These are phyloP conservation scores for Phytophthora foliorum DNA, from an alignment of 352 stramenopile species.

Conservation along the genomic window DNA sequence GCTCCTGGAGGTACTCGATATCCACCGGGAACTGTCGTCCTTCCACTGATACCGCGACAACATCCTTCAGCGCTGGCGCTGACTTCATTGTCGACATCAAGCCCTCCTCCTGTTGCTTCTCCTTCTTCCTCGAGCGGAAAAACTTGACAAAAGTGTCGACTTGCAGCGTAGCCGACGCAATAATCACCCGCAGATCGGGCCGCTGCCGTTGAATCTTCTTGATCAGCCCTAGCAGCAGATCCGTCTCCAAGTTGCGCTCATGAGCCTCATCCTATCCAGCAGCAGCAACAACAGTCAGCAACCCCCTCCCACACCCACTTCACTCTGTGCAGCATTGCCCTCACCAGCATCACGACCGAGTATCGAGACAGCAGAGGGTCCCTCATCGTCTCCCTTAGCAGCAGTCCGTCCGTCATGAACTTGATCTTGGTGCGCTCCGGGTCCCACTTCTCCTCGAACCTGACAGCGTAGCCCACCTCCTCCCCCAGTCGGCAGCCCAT, in stretches of 20 bases:
- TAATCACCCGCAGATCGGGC: conserved; percentile 89
- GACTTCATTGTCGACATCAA: neutral
- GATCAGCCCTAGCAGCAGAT: conserved; percentile 95
- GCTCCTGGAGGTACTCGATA: conserved; percentile 88
- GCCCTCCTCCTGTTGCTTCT: conserved; percentile 7
- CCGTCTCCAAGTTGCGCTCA: conserved; percentile 94
- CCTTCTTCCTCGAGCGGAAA: conserved; percentile 78
- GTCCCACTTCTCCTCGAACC: conserved; percentile 98
- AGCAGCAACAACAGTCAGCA: conserved; percentile 11
- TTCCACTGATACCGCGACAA: conserved; percentile 80
- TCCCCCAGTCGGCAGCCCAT: conserved; percentile 95
- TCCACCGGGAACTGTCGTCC: conserved; percentile 94
- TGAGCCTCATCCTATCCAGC: conserved; percentile 93
- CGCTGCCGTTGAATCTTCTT: conserved; percentile 96
- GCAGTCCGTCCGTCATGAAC: conserved; percentile 99
- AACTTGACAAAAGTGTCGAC: conserved; percentile 92
- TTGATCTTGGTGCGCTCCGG: conserved; percentile 93
- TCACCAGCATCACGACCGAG: conserved; percentile 86
- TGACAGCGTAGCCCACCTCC: conserved; percentile 98
- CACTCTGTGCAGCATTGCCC: neutral
- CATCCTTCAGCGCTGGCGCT: conserved; percentile 43
- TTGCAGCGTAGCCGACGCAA: conserved; percentile 83
- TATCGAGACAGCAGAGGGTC: conserved; percentile 82
- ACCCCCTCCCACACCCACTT: neutral
- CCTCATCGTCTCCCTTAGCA: conserved; percentile 95